phyloP scores from a whole-genome alignment of 2,329 filamentous ascomycete genomes.

The Simplicillium sp. region DNA sequence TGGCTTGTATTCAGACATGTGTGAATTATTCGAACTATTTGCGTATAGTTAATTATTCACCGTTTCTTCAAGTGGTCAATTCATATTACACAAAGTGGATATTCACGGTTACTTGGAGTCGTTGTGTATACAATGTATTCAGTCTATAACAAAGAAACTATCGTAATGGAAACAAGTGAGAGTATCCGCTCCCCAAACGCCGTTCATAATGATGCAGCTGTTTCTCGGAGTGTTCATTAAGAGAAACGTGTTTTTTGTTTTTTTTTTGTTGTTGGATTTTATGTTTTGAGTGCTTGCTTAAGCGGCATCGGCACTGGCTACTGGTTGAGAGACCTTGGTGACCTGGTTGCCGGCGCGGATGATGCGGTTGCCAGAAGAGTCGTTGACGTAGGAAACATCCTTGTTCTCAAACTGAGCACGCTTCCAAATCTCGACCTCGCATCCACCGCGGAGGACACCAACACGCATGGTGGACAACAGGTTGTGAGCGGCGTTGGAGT shows the following conservation, averaged over 20 bases:
- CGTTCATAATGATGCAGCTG: too few relatives aligned
- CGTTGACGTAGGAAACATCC: constrained; percentile 70
- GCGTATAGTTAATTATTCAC: too few relatives aligned
- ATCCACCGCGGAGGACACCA: constrained; percentile 76
- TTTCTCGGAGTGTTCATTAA: not conserved
- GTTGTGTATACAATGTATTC: too few relatives aligned
- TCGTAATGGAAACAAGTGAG: too few relatives aligned
- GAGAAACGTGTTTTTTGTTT: not conserved
- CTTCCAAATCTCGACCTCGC: constrained; percentile 92
- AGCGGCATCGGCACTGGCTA: constrained; percentile 76
- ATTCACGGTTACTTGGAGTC: not conserved
- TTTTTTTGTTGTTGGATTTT: not conserved
- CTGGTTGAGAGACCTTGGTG: constrained; percentile 72
- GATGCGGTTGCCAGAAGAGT: constrained; percentile 72
- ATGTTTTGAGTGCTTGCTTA: constrained; percentile 23
- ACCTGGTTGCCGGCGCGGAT: constrained; percentile 78
- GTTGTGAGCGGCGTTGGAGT: constrained; percentile 87
- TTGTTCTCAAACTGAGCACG: constrained; percentile 76
- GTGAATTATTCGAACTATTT: too few relatives aligned
- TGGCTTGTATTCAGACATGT: too few relatives aligned
- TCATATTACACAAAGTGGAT: too few relatives aligned
- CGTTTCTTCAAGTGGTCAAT: too few relatives aligned
- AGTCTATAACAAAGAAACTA: too few relatives aligned
- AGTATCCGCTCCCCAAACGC: too few relatives aligned
- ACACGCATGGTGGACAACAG: constrained; percentile 80